A percentile compares a stretch with the other conserved stretches of the same genome.
phyloP scores from a whole-genome alignment of 176 grass and related monocot genomes.

The maize (Zea mays) region Zm-B73-REFERENCE-NAM-5.0 NC_050096.1:276441001-276441500 shows the following conservation, averaged over 20 bases:
- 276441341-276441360: background rate
- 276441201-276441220: constrained; percentile 1
- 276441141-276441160: background rate
- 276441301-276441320: background rate
- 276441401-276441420: constrained; percentile 24
- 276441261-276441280: background rate
- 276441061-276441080: constrained; percentile 18
- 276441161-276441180: background rate
- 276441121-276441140: background rate
- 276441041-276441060: background rate
- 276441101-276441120: background rate
- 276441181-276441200: background rate
- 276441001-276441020: constrained; percentile 1
- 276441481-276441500: background rate
- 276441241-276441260: background rate
- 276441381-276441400: background rate
- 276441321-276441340: constrained; percentile 14
- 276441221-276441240: background rate
- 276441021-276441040: constrained; percentile 9
- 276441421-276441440: constrained; percentile 3
- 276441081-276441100: background rate
- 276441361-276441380: background rate
- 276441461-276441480: background rate
- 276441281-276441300: background rate
- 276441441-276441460: constrained; percentile 11